Percentiles rank a stretch among this genome's conserved stretches.
phyloP scores from a whole-genome alignment of 129 eudicot species.

The Flaveria bidentis region DNA sequence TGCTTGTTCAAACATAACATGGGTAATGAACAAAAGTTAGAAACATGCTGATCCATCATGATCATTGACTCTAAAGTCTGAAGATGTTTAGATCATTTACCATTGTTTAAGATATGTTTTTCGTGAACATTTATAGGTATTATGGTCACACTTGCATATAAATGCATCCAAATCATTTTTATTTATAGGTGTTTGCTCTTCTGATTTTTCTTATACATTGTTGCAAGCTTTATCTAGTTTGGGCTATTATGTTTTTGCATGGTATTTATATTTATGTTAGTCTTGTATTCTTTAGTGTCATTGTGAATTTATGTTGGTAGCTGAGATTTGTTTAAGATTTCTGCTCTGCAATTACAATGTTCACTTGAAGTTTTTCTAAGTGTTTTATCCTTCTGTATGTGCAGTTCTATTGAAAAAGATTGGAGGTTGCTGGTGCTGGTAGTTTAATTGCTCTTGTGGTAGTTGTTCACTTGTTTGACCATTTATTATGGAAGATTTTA shows the following conservation, averaged over 20 bases:
- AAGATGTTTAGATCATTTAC: not conserved
- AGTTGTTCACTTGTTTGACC: slow-evolving; percentile 16
- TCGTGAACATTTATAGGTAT: not conserved
- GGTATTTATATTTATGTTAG: not conserved
- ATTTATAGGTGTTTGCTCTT: not conserved
- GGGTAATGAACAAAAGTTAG: not conserved
- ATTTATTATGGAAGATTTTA: slow-evolving; percentile 24
- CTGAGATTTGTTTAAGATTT: not conserved
- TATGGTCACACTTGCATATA: not conserved
- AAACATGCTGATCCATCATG: not conserved
- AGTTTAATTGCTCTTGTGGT: slow-evolving; percentile 19
- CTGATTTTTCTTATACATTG: too few species aligned
- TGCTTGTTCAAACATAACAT: not conserved
- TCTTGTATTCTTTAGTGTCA: not conserved
- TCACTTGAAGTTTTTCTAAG: slow-evolving; percentile 3
- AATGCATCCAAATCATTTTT: not conserved
- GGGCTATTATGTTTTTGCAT: not conserved
- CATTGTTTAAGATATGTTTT: not conserved
- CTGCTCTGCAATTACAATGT: not conserved
- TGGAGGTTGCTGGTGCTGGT: slow-evolving; percentile 24
- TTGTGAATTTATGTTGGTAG: not conserved
- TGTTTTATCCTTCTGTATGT: slow-evolving; percentile 9
- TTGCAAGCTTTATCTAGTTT: not conserved
- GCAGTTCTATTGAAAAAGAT: slow-evolving; percentile 19
- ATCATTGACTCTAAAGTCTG: not conserved